Conservation (phyloP, 768 basidiomycete genomes). For the Boletus pseudo-olivaceus region DNA sequence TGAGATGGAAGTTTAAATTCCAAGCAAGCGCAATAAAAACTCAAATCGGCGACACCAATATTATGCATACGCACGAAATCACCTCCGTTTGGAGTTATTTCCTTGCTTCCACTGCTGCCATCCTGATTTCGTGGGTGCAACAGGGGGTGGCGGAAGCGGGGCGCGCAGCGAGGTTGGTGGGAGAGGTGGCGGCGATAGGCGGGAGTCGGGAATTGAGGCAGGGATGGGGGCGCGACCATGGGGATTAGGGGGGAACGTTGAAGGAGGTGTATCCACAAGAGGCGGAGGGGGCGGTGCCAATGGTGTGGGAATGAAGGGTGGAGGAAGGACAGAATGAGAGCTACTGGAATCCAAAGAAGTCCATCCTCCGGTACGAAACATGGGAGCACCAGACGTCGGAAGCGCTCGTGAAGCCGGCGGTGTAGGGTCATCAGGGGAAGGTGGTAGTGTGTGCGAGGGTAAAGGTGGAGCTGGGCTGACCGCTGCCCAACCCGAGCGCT, state of each 20-base stretch:
- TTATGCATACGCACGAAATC: neutral
- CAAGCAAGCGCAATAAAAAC: neutral
- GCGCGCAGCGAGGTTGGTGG: conserved; percentile 10
- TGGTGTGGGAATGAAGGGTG: conserved; percentile 18
- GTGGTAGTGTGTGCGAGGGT: conserved; percentile 7
- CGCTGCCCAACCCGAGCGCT: conserved; percentile 15
- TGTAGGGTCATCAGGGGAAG: conserved; percentile 13
- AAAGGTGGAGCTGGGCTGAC: conserved; percentile 23
- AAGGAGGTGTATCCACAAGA: conserved; percentile 4
- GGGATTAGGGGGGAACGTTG: neutral
- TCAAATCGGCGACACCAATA: neutral
- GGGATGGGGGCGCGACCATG: conserved; percentile 13
- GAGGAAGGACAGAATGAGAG: conserved; percentile 27
- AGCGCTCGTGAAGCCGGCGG: conserved; percentile 17
- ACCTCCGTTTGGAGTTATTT: conserved; percentile 19
- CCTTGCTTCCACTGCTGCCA: conserved; percentile 54
- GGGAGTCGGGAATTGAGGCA: conserved; percentile 9
- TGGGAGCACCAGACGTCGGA: conserved; percentile 32
- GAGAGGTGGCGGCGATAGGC: conserved; percentile 7
- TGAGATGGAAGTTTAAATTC: conserved; percentile 2
- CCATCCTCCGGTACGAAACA: conserved; percentile 64
- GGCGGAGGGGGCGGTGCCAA: conserved; percentile 16
- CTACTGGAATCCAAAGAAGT: conserved; percentile 57
- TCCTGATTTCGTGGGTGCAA: conserved; percentile 33
- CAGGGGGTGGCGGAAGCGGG: conserved; percentile 21